Evolutionary conservation across 2,329 filamentous ascomycete genomes (phyloP), one percentile per base, ranked within the genome.

Genomic region (Colletotrichum sansevieriae): DNA sequence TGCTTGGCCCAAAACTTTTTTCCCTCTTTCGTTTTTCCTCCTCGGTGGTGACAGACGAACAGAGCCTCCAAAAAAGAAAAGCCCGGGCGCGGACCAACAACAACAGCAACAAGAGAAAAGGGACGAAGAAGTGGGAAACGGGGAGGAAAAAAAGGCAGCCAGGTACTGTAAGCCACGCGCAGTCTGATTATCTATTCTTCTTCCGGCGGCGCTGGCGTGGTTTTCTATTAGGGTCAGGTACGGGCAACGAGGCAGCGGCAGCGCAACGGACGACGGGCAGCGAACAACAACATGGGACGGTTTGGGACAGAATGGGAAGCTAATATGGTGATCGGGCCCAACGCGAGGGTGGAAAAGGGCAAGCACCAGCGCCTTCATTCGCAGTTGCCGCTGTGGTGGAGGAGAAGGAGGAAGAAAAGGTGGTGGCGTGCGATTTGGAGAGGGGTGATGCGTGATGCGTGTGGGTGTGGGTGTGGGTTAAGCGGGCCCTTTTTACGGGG

Each of bases 351-450:
- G 65, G 41, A 68, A 68, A 22, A 65, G 61, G 61, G 35, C 65
- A 68, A 68, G 65, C 65, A 68, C 61, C 61, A 65, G 20, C 65
- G 37, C 65, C 65, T 64, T 54, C 52, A 58, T 68, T 68, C 52
- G 65, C 46, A 51, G 35, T 68, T 68, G 54, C 44, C 54, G 65
- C 61, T 64, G 65, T 35, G 41, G 64, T 44, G 35, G 58, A 54
- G 59, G 57, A 61, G 39, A 41, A 63, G 22, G 57, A 61, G 55
- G 54, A 63, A 15, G 41, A 13, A 11, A 37, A 49, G 59, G 59
- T 52, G 59, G 59, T 62, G 59, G 59, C 59, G 59, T 62, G 59
- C 20, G 25, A 11, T 62, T 62, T 33, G 39, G 61, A 46, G 47
- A 25, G 47, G 43, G 54, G 61, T 25, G 47, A 22, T 18, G 18